Percentiles rank a stretch among this genome's conserved stretches.
phyloP scores from a whole-genome alignment of 148 eudicot genomes.

The Camellia japonica region DNA sequence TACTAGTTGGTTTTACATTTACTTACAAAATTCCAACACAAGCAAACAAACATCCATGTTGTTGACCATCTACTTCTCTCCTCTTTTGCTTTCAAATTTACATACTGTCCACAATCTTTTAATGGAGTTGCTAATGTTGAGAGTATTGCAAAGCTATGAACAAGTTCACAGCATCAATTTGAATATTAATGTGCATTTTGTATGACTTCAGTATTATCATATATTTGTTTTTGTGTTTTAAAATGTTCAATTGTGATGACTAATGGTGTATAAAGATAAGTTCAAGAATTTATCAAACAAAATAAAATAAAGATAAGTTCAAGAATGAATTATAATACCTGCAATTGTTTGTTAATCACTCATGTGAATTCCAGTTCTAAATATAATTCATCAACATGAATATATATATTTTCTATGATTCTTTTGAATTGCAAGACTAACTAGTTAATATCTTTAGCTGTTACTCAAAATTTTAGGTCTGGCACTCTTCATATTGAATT shows the following conservation, averaged over 20 bases:
- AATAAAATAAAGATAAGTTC: not conserved
- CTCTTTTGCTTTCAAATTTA: too few species aligned
- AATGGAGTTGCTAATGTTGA: too few species aligned
- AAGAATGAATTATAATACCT: not conserved
- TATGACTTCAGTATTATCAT: not conserved
- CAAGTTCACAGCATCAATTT: too few species aligned
- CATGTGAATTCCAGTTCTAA: not conserved
- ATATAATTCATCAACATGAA: not conserved
- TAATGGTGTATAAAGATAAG: not conserved
- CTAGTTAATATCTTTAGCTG: not conserved
- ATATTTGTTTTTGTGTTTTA: not conserved
- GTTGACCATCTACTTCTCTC: too few species aligned
- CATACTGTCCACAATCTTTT: too few species aligned
- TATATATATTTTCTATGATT: not conserved
- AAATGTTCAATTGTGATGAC: not conserved
- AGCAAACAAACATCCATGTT: too few species aligned
- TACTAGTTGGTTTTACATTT: too few species aligned
- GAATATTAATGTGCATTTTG: not conserved
- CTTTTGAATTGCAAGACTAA: constrained; percentile 1
- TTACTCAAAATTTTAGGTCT: not conserved
- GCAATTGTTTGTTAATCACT: not conserved
- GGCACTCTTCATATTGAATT: not conserved
- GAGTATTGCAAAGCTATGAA: too few species aligned
- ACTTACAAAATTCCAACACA: too few species aligned
- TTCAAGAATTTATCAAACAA: not conserved